phyloP scores from a whole-genome alignment of 2,329 filamentous ascomycete species.

The Neonectria sp. region DNA sequence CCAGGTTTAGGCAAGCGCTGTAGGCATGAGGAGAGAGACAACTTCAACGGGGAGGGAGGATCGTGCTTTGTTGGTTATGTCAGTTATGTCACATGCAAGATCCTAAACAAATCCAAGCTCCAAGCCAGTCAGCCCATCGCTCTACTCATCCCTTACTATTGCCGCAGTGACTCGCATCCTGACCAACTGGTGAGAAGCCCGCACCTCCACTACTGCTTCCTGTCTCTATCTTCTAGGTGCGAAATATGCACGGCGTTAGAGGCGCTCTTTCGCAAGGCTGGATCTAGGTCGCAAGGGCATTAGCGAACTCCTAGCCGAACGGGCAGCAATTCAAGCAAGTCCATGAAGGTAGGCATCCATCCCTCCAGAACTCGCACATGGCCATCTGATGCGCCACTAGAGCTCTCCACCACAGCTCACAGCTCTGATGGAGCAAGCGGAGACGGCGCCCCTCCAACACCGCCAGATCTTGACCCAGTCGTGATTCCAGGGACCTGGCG shows the following conservation, averaged over 20 bases:
- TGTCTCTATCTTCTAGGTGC: background rate
- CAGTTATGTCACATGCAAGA: constrained; percentile 10
- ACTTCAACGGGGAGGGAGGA: constrained; percentile 11
- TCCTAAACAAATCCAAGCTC: background rate
- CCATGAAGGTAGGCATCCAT: constrained; percentile 3
- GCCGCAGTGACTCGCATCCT: background rate
- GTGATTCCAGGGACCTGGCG: constrained; percentile 31
- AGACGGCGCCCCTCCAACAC: constrained; percentile 24
- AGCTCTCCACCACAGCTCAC: constrained; percentile 35
- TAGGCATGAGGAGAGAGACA: too few relatives aligned
- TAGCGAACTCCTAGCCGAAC: constrained; percentile 8
- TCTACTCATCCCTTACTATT: constrained; percentile 7
- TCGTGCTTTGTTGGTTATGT: constrained; percentile 10
- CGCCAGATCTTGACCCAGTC: constrained; percentile 35
- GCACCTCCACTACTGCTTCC: background rate
- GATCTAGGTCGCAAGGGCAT: background rate
- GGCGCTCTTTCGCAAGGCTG: constrained; percentile 6
- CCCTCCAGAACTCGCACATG: constrained; percentile 4
- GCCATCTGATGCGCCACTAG: constrained; percentile 22
- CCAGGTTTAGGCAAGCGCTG: constrained; percentile 29
- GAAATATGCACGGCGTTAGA: background rate
- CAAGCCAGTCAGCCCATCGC: constrained; percentile 9
- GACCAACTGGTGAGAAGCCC: constrained; percentile 15
- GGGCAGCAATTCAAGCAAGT: background rate
- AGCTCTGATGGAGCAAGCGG: constrained; percentile 21